These are phyloP conservation scores for Didymella exigua DNA, from an alignment of 2,329 filamentous ascomycete species.

Conservation along the genomic window DNA sequence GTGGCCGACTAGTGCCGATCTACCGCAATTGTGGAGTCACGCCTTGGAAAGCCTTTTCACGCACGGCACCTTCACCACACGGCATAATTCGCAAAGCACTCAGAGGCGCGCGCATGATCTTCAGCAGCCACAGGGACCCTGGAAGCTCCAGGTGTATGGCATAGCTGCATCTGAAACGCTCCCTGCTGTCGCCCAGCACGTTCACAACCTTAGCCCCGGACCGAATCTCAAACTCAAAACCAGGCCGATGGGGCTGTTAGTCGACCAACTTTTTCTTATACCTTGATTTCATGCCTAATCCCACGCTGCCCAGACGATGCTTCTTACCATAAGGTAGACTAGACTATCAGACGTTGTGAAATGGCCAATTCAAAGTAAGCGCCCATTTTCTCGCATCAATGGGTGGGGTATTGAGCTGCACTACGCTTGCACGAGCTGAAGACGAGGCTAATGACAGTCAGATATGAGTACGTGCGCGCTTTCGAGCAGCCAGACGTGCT, in stretches of 20 bases:
- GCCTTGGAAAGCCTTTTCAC: slow-evolving; percentile 12
- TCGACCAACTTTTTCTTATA: slow-evolving; percentile 14
- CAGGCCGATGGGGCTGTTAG: slow-evolving; percentile 2
- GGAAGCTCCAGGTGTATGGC: slow-evolving; percentile 10
- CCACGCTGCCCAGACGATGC: slow-evolving; percentile 3
- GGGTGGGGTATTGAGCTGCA: slow-evolving; percentile 4
- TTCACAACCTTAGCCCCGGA: slow-evolving; percentile 20
- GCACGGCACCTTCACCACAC: slow-evolving; percentile 1
- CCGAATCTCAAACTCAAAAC: slow-evolving; percentile 17
- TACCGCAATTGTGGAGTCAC: slow-evolving; percentile 15
- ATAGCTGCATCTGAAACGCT: slow-evolving; percentile 17
- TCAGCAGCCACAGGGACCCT: slow-evolving; percentile 4
- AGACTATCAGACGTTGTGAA: slow-evolving; percentile 3
- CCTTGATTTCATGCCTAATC: slow-evolving; percentile 9
- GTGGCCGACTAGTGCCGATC: slow-evolving; percentile 10
- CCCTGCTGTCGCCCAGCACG: slow-evolving; percentile 12
- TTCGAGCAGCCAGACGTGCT: slow-evolving; percentile 85
- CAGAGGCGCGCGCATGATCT: slow-evolving; percentile 5
- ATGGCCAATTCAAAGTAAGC: slow-evolving; percentile 21
- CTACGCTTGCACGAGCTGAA: not conserved
- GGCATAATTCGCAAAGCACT: slow-evolving; percentile 6
- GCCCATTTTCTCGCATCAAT: not conserved
- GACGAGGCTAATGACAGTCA: slow-evolving; percentile 48
- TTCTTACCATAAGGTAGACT: slow-evolving; percentile 7
- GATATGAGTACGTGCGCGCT: slow-evolving; percentile 89